Base-by-base conservation (phyloP, 805 yeast genomes). In the Allodekkera sacchari region DNA sequence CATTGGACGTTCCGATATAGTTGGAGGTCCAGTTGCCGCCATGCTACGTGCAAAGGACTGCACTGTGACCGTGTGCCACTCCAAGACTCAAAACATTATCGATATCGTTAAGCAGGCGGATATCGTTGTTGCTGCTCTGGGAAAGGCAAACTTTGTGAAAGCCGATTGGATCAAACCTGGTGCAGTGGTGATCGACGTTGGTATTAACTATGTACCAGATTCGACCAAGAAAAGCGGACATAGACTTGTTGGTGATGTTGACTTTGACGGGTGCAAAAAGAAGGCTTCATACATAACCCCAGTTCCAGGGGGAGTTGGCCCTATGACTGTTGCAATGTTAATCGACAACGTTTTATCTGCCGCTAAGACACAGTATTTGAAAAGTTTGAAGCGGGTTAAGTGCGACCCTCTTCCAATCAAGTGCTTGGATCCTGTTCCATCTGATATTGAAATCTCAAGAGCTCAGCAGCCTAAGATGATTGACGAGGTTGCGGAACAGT, bases 251-350 rank as follows among this genome's bases (percentile, higher is more conserved):
- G 94, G 94, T 37, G 94, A 83, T 51, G 84, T 76, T 35, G 84
- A 80, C 35, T 80, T 66, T 42, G 74, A 66, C 29, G 58, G 68
- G 22, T 74, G 78, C 34, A 58, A 61, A 32, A 57, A 61, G 23
- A 70, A 64, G 41, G 77, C 87, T 4, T 64, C 77, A 6, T 66
- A 68, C 45, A 64, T 82, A 41, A 83, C 94, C n/a, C 94, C 94
- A 7, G 94, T 83, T 36, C 94, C 94, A 32, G 94, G 94, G 53
- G 94, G 94, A 43, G 94, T 83, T 42, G 94, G 94, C 32, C 94
- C 94, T 51, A 83, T 83, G 94, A 83, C 94, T 10, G 89, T 83
- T 28, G 92, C 92, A 18, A 77, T 78, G 74, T 63, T 83, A 35
- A 71, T 80, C 54, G 75, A 74, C 42, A 83, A 83, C 53, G 87